These are phyloP conservation scores for Silene vulgaris DNA, from an alignment of 179 eudicot species.

Conservation along the genomic window DNA sequence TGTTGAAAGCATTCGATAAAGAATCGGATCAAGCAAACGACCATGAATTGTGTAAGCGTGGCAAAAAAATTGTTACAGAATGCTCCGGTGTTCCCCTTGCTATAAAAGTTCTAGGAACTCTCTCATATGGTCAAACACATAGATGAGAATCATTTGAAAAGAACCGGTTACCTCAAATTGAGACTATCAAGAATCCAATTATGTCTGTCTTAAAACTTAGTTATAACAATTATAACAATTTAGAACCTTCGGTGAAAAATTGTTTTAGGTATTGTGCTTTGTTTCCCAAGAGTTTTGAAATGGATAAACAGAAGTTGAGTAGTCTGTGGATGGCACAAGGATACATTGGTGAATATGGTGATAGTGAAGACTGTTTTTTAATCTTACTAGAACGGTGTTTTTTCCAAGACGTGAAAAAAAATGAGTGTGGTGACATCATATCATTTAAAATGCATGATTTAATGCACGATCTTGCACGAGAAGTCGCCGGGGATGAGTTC, in stretches of 20 bases:
- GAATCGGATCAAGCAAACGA: background rate
- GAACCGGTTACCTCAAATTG: no score
- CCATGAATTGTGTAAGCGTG: background rate
- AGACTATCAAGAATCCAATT: no score
- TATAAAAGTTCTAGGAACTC: no score
- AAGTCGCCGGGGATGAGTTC: slow-evolving; percentile 21
- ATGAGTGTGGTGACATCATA: slow-evolving; percentile 11
- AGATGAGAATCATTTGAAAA: no score
- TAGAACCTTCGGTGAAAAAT: no score
- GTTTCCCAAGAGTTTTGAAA: background rate
- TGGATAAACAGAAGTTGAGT: background rate
- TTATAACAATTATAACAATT: no score
- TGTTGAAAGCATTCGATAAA: background rate
- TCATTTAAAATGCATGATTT: background rate
- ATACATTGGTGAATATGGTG: slow-evolving; percentile 1
- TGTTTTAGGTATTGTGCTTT: slow-evolving; percentile 7
- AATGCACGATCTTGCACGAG: slow-evolving; percentile 36
- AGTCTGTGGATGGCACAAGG: background rate
- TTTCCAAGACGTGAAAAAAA: background rate
- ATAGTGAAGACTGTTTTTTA: slow-evolving; percentile 22
- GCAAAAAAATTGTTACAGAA: no score
- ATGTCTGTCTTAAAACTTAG: no score
- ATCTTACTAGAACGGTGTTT: slow-evolving; percentile 25
- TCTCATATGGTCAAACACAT: no score
- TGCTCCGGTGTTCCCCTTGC: no score